Base-by-base conservation (phyloP, 306 rosid species). In the Lithocarpus polystachyus region DNA sequence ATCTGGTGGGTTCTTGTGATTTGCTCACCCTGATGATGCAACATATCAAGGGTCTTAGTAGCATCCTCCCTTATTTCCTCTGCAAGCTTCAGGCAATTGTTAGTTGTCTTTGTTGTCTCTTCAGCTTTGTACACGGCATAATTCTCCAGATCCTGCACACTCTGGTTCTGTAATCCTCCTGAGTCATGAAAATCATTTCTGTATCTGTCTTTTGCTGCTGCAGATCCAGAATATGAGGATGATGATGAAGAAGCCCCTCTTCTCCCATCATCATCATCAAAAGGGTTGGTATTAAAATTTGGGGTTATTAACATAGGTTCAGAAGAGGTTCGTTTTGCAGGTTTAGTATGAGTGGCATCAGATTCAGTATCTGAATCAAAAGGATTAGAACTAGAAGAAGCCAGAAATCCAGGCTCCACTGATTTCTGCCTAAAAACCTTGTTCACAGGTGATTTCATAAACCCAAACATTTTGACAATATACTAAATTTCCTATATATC, bases 21-120 rank as follows among this genome's bases (percentile, higher is more conserved):
- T 73, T 96, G 99, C 2, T 96, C 96, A 59, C 99, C 99, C 91
- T 96, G 99, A 19, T 89, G 82, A 78, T 96, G 89, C 96, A 96
- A 75, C 94, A 85, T 90, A 43, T 90, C 97, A 76, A 96, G 97
- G 43, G 97, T 96, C 80, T 29, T 91, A 33, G 91, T 60, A n/a
- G 98, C 99, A 84, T 89, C 98, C 10, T 64, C 89, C 82, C 81
- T 84, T 31, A 96, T 96, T 72, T 96, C 85, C 82, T 91, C 97
- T 8, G 99, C 99, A 28, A 96, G 90, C 89, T 79, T 96, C 71
- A 88, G 75, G 81, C 97, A 90, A 53, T 86, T 90, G 71, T 96
- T 88, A 59, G 93, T 96, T 62, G 74, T 86, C 6, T 77, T 82
- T 18, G 98, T 93, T 73, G 99, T 96, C 73, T 93, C 99, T 80